Evolutionary conservation across 768 basidiomycete genomes (phyloP).

Genomic region (Fistulinella prunicolor): DNA sequence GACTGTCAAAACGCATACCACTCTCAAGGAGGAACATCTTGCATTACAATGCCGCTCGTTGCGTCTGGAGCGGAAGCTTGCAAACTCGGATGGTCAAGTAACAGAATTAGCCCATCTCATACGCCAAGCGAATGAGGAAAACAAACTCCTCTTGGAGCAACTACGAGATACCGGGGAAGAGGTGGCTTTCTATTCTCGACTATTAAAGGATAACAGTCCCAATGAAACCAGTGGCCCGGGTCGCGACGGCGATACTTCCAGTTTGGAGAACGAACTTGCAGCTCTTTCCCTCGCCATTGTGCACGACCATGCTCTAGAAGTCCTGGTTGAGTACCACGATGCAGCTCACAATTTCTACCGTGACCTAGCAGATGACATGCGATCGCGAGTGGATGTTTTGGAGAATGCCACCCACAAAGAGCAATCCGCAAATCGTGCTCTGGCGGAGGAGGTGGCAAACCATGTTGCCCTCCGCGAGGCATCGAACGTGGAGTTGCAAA

Average conservation of each 20-base stretch:
- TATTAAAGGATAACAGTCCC: constrained; percentile 7
- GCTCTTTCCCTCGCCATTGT: constrained; percentile 17
- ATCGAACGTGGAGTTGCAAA: constrained; percentile 41
- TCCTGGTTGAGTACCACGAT: constrained; percentile 14
- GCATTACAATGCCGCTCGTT: constrained; percentile 40
- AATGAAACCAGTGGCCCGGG: background rate
- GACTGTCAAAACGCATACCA: constrained; percentile 32
- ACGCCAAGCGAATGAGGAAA: constrained; percentile 55
- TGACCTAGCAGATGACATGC: constrained; percentile 35
- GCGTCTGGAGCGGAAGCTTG: constrained; percentile 65
- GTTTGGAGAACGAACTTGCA: constrained; percentile 20
- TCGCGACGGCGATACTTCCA: background rate
- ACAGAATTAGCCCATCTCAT: constrained; percentile 60
- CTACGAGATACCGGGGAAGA: constrained; percentile 20
- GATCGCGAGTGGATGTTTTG: constrained; percentile 10
- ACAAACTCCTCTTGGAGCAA: constrained; percentile 36
- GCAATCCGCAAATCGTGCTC: constrained; percentile 14
- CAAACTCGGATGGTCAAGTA: constrained; percentile 66
- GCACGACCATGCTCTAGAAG: constrained; percentile 7
- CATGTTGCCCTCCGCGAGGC: constrained; percentile 42
- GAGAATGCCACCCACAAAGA: constrained; percentile 15
- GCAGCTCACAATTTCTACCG: constrained; percentile 38
- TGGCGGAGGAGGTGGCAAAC: constrained; percentile 38
- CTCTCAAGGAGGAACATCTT: constrained; percentile 41
- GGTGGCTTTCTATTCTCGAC: constrained; percentile 9